phyloP scores from a whole-genome alignment of 768 basidiomycete genomes.

The Suillus luteus region DNA sequence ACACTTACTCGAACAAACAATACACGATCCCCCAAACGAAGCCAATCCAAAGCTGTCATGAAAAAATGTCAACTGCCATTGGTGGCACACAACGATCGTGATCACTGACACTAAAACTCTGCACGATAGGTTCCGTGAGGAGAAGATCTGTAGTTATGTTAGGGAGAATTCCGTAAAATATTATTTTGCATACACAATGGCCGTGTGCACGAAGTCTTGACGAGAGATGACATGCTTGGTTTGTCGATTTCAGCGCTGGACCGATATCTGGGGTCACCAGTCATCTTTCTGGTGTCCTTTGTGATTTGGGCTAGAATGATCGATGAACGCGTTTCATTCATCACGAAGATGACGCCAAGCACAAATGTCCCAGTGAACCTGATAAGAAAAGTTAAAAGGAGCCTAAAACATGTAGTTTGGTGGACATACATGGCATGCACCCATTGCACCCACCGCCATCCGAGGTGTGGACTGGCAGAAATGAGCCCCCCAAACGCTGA shows the following conservation, averaged over 20 bases:
- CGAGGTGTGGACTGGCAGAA: constrained; percentile 54
- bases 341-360: constrained; percentile 49
- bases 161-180: constrained; percentile 1
- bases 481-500: constrained; percentile 66
- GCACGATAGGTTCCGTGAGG: constrained; percentile 64
- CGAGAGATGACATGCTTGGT: constrained; percentile 51
- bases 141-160: constrained; percentile 22
- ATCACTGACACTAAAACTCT: constrained; percentile 62
- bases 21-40: constrained; percentile 78
- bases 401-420: constrained; percentile 6
- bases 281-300: constrained; percentile 59
- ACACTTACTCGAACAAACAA: constrained; percentile 56
- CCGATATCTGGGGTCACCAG: constrained; percentile 60
- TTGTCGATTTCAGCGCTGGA: constrained; percentile 65
- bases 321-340: constrained; percentile 73
- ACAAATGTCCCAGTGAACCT: constrained; percentile 58
- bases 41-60: constrained; percentile 58
- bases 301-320: constrained; percentile 74
- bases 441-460: constrained; percentile 87
- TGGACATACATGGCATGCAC: constrained; percentile 57
- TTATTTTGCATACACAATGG: constrained; percentile 57
- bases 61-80: background rate
- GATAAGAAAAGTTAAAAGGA: constrained; percentile 10
- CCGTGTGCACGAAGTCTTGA: constrained; percentile 68
- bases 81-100: background rate